Evolutionary conservation across 495 filamentous ascomycete species (phyloP).

Genomic region (Neurospora sublineolata): DNA sequence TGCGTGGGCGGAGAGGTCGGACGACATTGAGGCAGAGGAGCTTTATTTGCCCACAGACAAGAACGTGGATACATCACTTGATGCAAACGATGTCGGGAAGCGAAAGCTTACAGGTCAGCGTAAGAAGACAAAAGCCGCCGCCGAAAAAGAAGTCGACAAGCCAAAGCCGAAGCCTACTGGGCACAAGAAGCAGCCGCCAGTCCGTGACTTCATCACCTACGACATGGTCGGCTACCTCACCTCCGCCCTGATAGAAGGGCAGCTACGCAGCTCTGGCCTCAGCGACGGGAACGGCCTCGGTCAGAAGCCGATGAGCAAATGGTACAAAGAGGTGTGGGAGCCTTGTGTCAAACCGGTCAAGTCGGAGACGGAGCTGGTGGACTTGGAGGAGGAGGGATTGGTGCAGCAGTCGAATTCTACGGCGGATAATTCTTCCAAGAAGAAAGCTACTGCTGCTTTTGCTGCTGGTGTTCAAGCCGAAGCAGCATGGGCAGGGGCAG

Average conservation of each 20-base stretch:
- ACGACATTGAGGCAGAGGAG: background rate
- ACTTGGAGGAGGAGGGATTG: background rate
- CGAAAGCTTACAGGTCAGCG: background rate
- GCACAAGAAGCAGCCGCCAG: background rate
- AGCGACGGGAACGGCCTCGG: slow-evolving; percentile 22
- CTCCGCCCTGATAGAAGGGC: slow-evolving; percentile 21
- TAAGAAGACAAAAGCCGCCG: background rate
- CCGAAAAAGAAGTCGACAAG: background rate
- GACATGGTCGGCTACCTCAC: slow-evolving; percentile 18
- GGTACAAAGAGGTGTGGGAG: slow-evolving; percentile 18
- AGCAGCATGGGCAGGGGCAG: background rate
- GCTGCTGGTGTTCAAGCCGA: background rate
- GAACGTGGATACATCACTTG: slow-evolving; percentile 1
- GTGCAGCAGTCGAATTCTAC: background rate
- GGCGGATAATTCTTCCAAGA: background rate
- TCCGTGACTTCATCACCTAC: slow-evolving; percentile 15
- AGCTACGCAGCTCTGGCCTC: slow-evolving; percentile 20
- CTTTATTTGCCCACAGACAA: background rate
- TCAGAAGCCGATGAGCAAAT: slow-evolving; percentile 5
- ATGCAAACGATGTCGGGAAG: background rate
- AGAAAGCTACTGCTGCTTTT: background rate
- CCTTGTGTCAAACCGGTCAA: slow-evolving; percentile 13
- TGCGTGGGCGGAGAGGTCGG: slow-evolving; percentile 15
- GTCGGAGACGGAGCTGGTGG: background rate
- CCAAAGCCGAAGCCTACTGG: background rate